Percentiles rank a stretch among this genome's conserved stretches.
Evolutionary conservation across 768 basidiomycete genomes (phyloP).

Genomic region (Tubosaeta sp.): DNA sequence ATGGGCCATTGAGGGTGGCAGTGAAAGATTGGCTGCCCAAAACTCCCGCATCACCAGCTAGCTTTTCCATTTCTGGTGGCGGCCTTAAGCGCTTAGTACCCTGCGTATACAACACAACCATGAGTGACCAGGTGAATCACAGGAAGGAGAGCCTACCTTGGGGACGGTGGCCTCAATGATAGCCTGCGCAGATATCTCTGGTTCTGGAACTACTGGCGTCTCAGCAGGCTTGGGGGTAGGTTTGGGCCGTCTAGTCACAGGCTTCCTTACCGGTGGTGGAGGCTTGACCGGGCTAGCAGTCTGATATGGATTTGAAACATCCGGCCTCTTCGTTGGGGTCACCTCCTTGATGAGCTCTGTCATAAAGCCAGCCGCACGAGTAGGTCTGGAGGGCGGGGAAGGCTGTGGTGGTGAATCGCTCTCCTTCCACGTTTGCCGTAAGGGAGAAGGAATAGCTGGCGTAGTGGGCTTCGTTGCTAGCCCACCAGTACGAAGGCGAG

Average conservation of each 20-base stretch:
- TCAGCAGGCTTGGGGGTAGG: slow-evolving; percentile 32
- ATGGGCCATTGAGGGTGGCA: slow-evolving; percentile 15
- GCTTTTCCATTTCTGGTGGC: slow-evolving; percentile 50
- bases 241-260: slow-evolving; percentile 36
- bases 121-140: slow-evolving; percentile 5
- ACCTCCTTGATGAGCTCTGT: slow-evolving; percentile 67
- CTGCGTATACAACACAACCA: slow-evolving; percentile 32
- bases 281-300: slow-evolving; percentile 60
- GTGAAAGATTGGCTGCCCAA: slow-evolving; percentile 7
- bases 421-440: slow-evolving; percentile 68
- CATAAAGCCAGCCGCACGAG: slow-evolving; percentile 66
- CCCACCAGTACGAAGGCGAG: slow-evolving; percentile 40
- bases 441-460: slow-evolving; percentile 67
- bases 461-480: slow-evolving; percentile 47
- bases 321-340: slow-evolving; percentile 59
- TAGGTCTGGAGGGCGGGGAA: slow-evolving; percentile 37
- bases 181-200: slow-evolving; percentile 50
- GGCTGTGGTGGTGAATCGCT: slow-evolving; percentile 37
- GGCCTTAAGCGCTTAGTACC: slow-evolving; percentile 78
- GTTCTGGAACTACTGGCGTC: slow-evolving; percentile 28
- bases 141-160: slow-evolving; percentile 42
- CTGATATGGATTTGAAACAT: slow-evolving; percentile 77
- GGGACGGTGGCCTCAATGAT: slow-evolving; percentile 78
- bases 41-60: slow-evolving; percentile 5
- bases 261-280: slow-evolving; percentile 42